These are phyloP conservation scores for Panicum hallii DNA, from an alignment of 202 grass and related monocot genomes.

Conservation along the genomic window DNA sequence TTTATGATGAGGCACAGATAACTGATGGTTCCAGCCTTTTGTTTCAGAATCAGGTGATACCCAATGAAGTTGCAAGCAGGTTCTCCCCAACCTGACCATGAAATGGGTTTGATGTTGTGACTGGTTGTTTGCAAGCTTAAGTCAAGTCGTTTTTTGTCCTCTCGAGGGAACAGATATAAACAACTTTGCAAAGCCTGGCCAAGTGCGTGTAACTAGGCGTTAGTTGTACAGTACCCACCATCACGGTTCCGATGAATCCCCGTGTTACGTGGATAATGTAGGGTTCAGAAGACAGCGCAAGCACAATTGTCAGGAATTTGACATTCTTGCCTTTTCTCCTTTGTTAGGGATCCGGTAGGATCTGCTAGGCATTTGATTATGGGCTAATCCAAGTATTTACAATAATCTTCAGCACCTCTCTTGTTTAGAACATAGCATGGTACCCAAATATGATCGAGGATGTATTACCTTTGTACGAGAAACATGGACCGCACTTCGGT, in stretches of 20 bases:
- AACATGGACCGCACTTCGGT: neutral
- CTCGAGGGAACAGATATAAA: conserved; percentile 10
- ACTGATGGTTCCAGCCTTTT: conserved; percentile 4
- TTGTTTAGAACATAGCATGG: conserved; percentile 29
- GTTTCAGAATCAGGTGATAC: conserved; percentile 50
- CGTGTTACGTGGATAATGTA: conserved; percentile 53
- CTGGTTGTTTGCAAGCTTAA: neutral
- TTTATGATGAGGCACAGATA: neutral
- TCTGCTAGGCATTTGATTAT: conserved; percentile 49
- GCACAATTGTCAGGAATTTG: conserved; percentile 43
- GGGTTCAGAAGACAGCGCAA: conserved; percentile 45
- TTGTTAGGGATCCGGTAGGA: conserved; percentile 41
- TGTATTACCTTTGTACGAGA: conserved; percentile 2
- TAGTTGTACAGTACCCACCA: conserved; percentile 53
- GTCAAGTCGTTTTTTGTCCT: conserved; percentile 36
- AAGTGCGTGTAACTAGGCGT: conserved; percentile 37
- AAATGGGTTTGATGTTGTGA: conserved; percentile 30
- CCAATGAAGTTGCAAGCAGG: conserved; percentile 26
- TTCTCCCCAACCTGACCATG: conserved; percentile 17
- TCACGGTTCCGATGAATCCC: conserved; percentile 23
- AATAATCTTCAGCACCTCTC: conserved; percentile 36
- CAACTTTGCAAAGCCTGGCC: neutral
- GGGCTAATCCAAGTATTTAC: conserved; percentile 39
- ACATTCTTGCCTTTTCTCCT: conserved; percentile 1
- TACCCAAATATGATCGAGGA: conserved; percentile 8